These are phyloP conservation scores for Sanchytrium tribonematis DNA, from an alignment of 371 early-diverging fungal species.

Conservation along the genomic window DNA sequence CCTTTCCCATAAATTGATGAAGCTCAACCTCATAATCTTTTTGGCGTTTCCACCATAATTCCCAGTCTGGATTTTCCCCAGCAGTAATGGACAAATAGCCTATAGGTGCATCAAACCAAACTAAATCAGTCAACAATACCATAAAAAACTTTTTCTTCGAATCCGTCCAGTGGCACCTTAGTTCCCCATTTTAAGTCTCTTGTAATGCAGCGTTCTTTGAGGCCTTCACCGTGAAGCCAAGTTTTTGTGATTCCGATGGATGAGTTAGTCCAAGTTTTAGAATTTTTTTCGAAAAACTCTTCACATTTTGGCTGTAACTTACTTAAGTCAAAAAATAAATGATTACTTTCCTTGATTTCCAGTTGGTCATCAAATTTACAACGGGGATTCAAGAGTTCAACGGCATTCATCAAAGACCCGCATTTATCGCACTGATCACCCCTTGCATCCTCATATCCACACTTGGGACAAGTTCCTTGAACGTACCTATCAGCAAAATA, in stretches of 20 bases:
- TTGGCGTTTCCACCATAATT: conserved; percentile 94
- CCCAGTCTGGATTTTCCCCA: conserved; percentile 70
- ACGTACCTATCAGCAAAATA: conserved; percentile 97
- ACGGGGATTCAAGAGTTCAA: conserved; percentile 72
- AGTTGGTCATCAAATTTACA: conserved; percentile 69
- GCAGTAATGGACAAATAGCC: conserved; percentile 82
- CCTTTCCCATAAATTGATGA: conserved; percentile 99
- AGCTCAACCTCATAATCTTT: conserved; percentile 70
- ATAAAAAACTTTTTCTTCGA: conserved; percentile 91
- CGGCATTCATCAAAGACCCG: conserved; percentile 64
- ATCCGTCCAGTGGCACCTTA: conserved; percentile 72
- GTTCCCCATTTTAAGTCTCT: conserved; percentile 99
- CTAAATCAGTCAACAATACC: conserved; percentile 99
- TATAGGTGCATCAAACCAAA: conserved; percentile 31
- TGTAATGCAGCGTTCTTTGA: conserved; percentile 90
- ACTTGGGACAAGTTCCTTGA: conserved; percentile 81
- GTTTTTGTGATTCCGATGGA: conserved; percentile 63
- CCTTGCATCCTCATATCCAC: conserved; percentile 69
- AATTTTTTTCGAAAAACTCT: conserved; percentile 36
- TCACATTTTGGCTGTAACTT: conserved; percentile 42
- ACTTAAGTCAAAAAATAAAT: conserved; percentile 73
- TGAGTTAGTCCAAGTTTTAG: conserved; percentile 37
- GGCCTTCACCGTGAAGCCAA: conserved; percentile 93
- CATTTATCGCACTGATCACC: conserved; percentile 99
- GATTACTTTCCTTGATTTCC: conserved; percentile 47